Conservation (phyloP, 2,329 filamentous ascomycete species). For the Cadophora gregata region DNA sequence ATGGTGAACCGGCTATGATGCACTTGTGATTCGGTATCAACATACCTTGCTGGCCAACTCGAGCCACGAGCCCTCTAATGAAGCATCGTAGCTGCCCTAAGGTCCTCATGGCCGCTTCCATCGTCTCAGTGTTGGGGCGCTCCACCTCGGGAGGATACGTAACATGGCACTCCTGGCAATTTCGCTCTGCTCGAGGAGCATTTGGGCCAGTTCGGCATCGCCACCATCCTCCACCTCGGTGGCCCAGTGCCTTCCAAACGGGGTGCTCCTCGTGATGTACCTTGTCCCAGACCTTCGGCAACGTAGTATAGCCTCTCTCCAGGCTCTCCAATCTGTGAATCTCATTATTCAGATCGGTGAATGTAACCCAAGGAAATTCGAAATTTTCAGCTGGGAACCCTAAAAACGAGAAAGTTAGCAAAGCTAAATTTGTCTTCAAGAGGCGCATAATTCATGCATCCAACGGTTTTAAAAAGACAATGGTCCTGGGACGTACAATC, state of each 20-base stretch:
- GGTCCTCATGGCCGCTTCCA: not conserved
- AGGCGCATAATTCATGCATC: not conserved
- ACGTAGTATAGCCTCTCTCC: conserved; percentile 8
- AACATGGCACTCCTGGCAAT: conserved; percentile 31
- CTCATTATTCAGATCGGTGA: conserved; percentile 30
- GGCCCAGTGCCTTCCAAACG: conserved; percentile 35
- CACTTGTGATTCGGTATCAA: not conserved
- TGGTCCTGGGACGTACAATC: conserved; percentile 24
- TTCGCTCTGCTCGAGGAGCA: conserved; percentile 32
- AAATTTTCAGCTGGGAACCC: conserved; percentile 36
- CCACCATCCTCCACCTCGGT: conserved; percentile 39
- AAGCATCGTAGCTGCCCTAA: not conserved
- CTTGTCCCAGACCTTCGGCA: conserved; percentile 29
- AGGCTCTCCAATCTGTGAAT: conserved; percentile 29
- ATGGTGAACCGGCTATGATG: not conserved
- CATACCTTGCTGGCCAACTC: conserved; percentile 9
- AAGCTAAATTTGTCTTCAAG: not conserved
- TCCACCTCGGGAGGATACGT: not conserved
- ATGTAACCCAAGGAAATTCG: conserved; percentile 34
- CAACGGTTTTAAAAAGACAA: not conserved
- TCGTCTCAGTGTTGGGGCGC: not conserved
- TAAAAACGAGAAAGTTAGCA: not conserved
- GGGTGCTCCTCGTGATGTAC: conserved; percentile 36
- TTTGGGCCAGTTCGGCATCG: conserved; percentile 34
- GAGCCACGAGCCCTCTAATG: not conserved